Evolutionary conservation across 352 stramenopile species (phyloP).

Genomic region (Globisporangium polare): DNA sequence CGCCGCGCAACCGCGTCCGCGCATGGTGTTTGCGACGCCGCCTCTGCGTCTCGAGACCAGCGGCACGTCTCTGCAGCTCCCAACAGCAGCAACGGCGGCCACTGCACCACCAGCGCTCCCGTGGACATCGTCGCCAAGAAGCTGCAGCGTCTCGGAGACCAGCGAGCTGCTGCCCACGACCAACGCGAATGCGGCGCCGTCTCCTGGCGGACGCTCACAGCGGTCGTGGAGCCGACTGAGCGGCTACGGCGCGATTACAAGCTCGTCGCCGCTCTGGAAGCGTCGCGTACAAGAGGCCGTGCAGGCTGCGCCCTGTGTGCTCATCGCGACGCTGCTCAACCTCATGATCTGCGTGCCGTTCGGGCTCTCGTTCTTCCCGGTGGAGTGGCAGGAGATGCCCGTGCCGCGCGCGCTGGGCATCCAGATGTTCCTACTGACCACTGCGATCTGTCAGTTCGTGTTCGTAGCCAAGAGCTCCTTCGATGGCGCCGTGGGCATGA

Average conservation of each 20-base stretch:
- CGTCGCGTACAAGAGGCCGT: constrained; percentile 22
- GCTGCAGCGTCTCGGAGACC: constrained; percentile 15
- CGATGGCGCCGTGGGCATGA: constrained; percentile 71
- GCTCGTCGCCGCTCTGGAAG: constrained; percentile 20
- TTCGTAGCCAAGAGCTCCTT: constrained; percentile 77
- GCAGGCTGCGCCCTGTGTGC: constrained; percentile 47
- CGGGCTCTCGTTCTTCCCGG: constrained; percentile 80
- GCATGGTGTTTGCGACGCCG: constrained; percentile 69
- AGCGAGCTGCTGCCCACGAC: constrained; percentile 24
- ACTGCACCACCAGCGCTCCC: constrained; percentile 7
- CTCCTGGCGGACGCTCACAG: constrained; percentile 17
- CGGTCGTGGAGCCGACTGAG: constrained; percentile 22
- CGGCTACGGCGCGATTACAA: background rate
- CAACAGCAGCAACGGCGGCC: constrained; percentile 17
- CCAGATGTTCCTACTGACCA: constrained; percentile 82
- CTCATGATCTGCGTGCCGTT: constrained; percentile 88
- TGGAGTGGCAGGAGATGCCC: constrained; percentile 72
- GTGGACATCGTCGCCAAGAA: constrained; percentile 3
- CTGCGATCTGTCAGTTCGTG: constrained; percentile 77
- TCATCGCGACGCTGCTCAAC: constrained; percentile 76
- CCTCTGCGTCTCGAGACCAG: constrained; percentile 57
- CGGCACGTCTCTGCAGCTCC: constrained; percentile 46
- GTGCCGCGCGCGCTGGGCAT: constrained; percentile 75
- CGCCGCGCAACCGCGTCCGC: constrained; percentile 15
- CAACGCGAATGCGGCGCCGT: constrained; percentile 12